Evolutionary conservation across 345 rosid species (phyloP).

Genomic region (Carallia pectinifolia): DNA sequence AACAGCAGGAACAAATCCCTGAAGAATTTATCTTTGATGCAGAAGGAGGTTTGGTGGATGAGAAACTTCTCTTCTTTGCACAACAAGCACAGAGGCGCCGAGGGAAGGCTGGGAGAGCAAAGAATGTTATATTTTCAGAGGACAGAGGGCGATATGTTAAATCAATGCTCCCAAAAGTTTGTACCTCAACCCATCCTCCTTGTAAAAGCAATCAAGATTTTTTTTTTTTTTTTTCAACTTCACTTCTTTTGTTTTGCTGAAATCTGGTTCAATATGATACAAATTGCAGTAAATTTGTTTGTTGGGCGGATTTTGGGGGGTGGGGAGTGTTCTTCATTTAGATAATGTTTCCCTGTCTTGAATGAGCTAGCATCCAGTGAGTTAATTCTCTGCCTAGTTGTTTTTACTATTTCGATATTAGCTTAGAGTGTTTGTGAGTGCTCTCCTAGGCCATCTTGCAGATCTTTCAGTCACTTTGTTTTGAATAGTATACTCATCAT

Average conservation of each 20-base stretch:
- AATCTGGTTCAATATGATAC: background rate
- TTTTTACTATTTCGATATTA: no score
- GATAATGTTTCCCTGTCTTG: no score
- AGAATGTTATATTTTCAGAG: constrained; percentile 93
- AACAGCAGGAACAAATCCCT: constrained; percentile 90
- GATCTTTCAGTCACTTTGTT: background rate
- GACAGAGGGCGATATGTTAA: constrained; percentile 96
- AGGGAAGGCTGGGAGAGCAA: constrained; percentile 98
- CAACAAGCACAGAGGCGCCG: constrained; percentile 89
- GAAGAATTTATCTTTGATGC: constrained; percentile 98
- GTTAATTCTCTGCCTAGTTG: no score
- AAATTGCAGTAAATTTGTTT: no score
- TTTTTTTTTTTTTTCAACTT: background rate
- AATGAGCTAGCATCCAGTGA: no score
- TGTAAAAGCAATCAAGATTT: background rate
- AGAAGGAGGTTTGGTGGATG: constrained; percentile 97
- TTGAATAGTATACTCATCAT: background rate
- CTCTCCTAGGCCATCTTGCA: background rate
- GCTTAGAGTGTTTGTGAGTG: no score
- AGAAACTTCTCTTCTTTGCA: constrained; percentile 94
- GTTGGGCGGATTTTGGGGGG: no score
- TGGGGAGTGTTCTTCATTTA: no score
- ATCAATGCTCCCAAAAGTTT: constrained; percentile 98
- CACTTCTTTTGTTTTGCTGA: background rate
- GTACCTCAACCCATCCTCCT: constrained; percentile 7